Evolutionary conservation across 176 grass and related monocot genomes (phyloP).

Genomic region (Carex kokanica): DNA sequence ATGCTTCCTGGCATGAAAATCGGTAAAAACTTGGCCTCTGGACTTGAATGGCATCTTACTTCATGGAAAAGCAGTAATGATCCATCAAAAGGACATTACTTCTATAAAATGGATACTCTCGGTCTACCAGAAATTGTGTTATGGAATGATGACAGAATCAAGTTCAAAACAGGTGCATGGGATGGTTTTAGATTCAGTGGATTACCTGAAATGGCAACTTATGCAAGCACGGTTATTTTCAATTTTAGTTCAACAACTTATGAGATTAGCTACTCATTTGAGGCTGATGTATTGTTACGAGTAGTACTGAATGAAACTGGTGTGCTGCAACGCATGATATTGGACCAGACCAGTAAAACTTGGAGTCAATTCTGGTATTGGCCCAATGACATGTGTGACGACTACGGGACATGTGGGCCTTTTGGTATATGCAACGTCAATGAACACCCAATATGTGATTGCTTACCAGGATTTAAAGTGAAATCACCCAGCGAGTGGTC

Average conservation of each 20-base stretch:
- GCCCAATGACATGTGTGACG: constrained; percentile 41
- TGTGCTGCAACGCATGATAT: constrained; percentile 35
- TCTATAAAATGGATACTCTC: background rate
- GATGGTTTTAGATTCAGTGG: constrained; percentile 20
- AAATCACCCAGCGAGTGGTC: constrained; percentile 31
- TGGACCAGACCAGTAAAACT: background rate
- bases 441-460: constrained; percentile 32
- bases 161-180: constrained; percentile 48
- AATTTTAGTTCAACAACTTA: background rate
- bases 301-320: constrained; percentile 44
- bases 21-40: constrained; percentile 11
- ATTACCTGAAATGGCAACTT: constrained; percentile 27
- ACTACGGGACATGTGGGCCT: constrained; percentile 34
- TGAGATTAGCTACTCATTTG: constrained; percentile 38
- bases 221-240: background rate
- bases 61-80: constrained; percentile 30
- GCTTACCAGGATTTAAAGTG: constrained; percentile 21
- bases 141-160: constrained; percentile 3
- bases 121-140: constrained; percentile 40
- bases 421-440: constrained; percentile 43
- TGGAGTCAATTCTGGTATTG: constrained; percentile 45
- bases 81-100: constrained; percentile 17
- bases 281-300: constrained; percentile 22
- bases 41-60: background rate
- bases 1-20: constrained; percentile 32